A percentile compares a stretch with the other conserved stretches of the same genome.
These are phyloP conservation scores for Hypoxylon fuscum DNA, from an alignment of 495 filamentous ascomycete genomes.

Conservation along the genomic window DNA sequence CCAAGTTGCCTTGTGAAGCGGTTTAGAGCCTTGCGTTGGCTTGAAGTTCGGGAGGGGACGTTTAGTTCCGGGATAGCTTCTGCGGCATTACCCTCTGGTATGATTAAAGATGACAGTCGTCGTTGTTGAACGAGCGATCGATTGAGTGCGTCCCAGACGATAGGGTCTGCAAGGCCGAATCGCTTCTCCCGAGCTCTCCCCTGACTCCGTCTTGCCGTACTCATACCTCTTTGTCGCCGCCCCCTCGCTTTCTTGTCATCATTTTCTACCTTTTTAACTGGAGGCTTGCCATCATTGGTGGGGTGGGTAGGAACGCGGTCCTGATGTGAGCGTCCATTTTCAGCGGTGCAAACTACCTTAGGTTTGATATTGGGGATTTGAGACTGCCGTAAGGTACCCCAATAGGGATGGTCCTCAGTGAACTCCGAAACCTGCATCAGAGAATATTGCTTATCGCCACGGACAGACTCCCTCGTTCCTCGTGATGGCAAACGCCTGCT, in stretches of 20 bases:
- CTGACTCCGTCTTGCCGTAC: constrained; percentile 1
- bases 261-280: neutral
- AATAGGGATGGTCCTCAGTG: constrained; percentile 39
- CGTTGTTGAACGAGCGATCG: constrained; percentile 50
- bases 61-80: constrained; percentile 8
- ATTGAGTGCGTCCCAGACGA: constrained; percentile 47
- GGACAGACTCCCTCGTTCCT: constrained; percentile 20
- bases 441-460: constrained; percentile 20
- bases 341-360: neutral
- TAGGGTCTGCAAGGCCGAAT: constrained; percentile 42
- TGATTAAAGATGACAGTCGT: constrained; percentile 45
- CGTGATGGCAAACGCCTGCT: constrained; percentile 40
- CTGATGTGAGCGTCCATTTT: neutral
- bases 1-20: constrained; percentile 54
- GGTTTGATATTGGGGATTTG: constrained; percentile 12
- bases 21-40: constrained; percentile 48
- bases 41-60: constrained; percentile 46
- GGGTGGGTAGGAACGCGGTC: neutral
- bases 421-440: constrained; percentile 32
- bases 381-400: constrained; percentile 38
- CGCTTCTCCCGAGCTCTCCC: constrained; percentile 32
- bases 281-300: neutral
- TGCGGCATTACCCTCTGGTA: constrained; percentile 17
- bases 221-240: constrained; percentile 20
- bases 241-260: constrained; percentile 2